A percentile compares a stretch with the other conserved stretches of the same genome.
Evolutionary conservation across 164 flowering plant genomes (phyloP).

Genomic region (Aristolochia fimbriata): DNA sequence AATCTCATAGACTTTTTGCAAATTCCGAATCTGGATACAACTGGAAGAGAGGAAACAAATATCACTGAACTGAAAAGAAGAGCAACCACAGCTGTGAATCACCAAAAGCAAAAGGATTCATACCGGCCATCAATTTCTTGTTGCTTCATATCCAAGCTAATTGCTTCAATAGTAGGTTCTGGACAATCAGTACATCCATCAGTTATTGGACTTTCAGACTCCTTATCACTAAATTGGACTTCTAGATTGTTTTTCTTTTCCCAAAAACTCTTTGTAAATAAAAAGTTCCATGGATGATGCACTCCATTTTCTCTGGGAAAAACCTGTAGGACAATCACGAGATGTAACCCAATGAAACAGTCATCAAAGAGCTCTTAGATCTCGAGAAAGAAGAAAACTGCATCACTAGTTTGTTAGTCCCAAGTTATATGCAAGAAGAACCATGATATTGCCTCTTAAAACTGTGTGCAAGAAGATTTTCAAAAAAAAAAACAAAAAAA

Average conservation of each 20-base stretch:
- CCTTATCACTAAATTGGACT: constrained; percentile 11
- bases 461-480: neutral
- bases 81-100: neutral
- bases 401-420: neutral
- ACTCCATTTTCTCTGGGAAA: constrained; percentile 70
- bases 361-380: too few relatives aligned
- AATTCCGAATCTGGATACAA: constrained; percentile 79
- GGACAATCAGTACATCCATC: constrained; percentile 15
- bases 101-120: neutral
- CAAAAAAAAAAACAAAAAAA: too few relatives aligned
- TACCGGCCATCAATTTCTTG: constrained; percentile 90
- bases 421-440: neutral
- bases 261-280: constrained; percentile 35
- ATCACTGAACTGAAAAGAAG: constrained; percentile 3
- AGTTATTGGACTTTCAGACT: constrained; percentile 11
- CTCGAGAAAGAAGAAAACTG: neutral
- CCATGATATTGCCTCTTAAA: too few relatives aligned
- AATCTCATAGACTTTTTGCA: constrained; percentile 64
- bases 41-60: constrained; percentile 22
- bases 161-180: constrained; percentile 52
- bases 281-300: constrained; percentile 50
- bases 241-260: constrained; percentile 23
- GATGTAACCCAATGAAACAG: neutral
- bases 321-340: constrained; percentile 28
- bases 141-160: constrained; percentile 96